phyloP scores from a whole-genome alignment of 179 eudicot genomes.

The Beta macrorhiza region DNA sequence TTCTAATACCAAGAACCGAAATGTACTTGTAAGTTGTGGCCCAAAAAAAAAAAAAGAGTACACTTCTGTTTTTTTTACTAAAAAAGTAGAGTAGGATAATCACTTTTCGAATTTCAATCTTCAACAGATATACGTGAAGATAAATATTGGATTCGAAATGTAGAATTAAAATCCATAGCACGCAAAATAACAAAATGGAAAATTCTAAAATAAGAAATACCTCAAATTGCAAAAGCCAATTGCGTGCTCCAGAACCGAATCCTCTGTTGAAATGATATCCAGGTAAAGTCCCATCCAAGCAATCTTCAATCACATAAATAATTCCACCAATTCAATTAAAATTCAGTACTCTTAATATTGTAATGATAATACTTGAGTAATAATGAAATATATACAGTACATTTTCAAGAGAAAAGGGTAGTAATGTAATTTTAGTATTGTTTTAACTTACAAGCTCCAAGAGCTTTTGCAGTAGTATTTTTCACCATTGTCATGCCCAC shows the following conservation, averaged over 20 bases:
- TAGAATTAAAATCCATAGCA: too few relatives aligned
- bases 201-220: slow-evolving; percentile 25
- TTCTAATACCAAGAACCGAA: too few relatives aligned
- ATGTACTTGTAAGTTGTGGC: too few relatives aligned
- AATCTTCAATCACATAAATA: slow-evolving; percentile 48
- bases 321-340: neutral
- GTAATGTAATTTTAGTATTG: neutral
- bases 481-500: slow-evolving; percentile 73
- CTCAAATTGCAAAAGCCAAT: slow-evolving; percentile 98
- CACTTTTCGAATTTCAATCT: too few relatives aligned
- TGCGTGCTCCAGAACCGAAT: slow-evolving; percentile 73
- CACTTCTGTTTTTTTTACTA: too few relatives aligned
- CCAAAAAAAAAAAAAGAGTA: too few relatives aligned
- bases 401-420: neutral
- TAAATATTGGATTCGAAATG: too few relatives aligned
- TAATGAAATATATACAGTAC: too few relatives aligned
- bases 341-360: neutral
- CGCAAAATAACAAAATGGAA: neutral
- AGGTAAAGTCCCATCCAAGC: slow-evolving; percentile 97
- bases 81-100: too few relatives aligned
- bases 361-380: neutral
- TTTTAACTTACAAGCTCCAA: slow-evolving; percentile 65
- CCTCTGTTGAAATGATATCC: slow-evolving; percentile 84
- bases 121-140: too few relatives aligned
- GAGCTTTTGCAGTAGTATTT: slow-evolving; percentile 37